Percentiles rank a stretch among this genome's conserved stretches.
Evolutionary conservation across 2,329 filamentous ascomycete genomes (phyloP).

Genomic region (Geoglossum cookeanum): DNA sequence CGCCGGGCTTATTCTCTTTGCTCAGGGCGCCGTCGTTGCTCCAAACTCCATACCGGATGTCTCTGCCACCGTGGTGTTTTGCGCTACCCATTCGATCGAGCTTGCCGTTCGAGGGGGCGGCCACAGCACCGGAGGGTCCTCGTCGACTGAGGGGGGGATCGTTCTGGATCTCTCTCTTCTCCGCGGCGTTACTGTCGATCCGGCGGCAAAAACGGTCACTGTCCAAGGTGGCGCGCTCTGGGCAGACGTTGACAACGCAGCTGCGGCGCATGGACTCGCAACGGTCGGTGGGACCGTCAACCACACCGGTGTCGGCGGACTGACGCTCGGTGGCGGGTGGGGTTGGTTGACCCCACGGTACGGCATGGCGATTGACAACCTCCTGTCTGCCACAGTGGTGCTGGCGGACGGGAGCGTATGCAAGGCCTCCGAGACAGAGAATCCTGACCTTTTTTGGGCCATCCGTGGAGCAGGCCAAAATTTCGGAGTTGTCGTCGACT

Average conservation of each 20-base stretch:
- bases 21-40: slow-evolving; percentile 26
- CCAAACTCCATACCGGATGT: slow-evolving; percentile 24
- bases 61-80: slow-evolving; percentile 25
- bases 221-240: slow-evolving; percentile 34
- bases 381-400: slow-evolving; percentile 22
- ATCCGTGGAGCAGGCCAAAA: slow-evolving; percentile 26
- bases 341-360: slow-evolving; percentile 34
- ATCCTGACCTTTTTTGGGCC: slow-evolving; percentile 31
- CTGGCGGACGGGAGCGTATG: slow-evolving; percentile 22
- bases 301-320: slow-evolving; percentile 41
- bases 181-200: slow-evolving; percentile 30
- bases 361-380: slow-evolving; percentile 34
- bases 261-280: slow-evolving; percentile 31
- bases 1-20: background rate
- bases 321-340: slow-evolving; percentile 39
- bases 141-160: slow-evolving; percentile 31
- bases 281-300: slow-evolving; percentile 43
- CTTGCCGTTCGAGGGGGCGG: slow-evolving; percentile 36
- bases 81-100: slow-evolving; percentile 25
- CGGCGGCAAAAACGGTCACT: slow-evolving; percentile 24
- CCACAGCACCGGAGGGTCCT: slow-evolving; percentile 33
- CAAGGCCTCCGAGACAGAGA: slow-evolving; percentile 22
- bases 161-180: slow-evolving; percentile 36
- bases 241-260: slow-evolving; percentile 34
- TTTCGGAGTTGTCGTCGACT: slow-evolving; percentile 28